A percentile compares a stretch with the other conserved stretches of the same genome.
These are phyloP conservation scores for Citrus hindsii DNA, from an alignment of 345 rosid genomes.

Conservation along the genomic window DNA sequence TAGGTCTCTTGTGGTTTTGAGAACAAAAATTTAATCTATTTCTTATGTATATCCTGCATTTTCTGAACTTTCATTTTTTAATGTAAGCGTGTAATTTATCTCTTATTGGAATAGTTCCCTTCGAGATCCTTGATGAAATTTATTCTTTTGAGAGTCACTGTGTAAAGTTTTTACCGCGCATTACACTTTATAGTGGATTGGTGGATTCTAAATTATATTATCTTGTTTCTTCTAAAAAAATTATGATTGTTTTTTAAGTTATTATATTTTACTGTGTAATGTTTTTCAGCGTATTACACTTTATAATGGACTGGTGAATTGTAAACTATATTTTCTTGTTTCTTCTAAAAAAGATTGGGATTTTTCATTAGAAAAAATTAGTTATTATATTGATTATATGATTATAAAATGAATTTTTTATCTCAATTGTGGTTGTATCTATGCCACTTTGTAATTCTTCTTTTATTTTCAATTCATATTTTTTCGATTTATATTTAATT, in stretches of 20 bases:
- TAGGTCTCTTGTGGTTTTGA: not conserved
- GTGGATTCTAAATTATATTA: not conserved
- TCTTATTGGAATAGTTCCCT: not conserved
- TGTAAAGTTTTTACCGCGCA: not conserved
- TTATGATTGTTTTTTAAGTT: too few species aligned
- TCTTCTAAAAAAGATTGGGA: not conserved
- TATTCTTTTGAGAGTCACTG: not conserved
- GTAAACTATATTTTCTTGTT: not conserved
- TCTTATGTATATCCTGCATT: not conserved
- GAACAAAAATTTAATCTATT: not conserved
- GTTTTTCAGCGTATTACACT: not conserved
- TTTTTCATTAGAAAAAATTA: not conserved
- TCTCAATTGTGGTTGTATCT: not conserved
- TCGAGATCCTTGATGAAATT: not conserved
- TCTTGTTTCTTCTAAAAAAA: too few species aligned
- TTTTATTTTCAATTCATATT: too few species aligned
- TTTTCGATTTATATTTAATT: too few species aligned
- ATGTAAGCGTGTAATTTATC: not conserved
- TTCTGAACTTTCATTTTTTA: not conserved
- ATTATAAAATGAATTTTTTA: not conserved
- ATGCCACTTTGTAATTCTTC: not conserved
- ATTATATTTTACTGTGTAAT: not conserved
- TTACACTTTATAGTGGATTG: not conserved
- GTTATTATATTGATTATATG: not conserved
- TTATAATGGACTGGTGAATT: not conserved